phyloP scores from a whole-genome alignment of 495 filamentous ascomycete species.

The Aspergillus campestris region DNA sequence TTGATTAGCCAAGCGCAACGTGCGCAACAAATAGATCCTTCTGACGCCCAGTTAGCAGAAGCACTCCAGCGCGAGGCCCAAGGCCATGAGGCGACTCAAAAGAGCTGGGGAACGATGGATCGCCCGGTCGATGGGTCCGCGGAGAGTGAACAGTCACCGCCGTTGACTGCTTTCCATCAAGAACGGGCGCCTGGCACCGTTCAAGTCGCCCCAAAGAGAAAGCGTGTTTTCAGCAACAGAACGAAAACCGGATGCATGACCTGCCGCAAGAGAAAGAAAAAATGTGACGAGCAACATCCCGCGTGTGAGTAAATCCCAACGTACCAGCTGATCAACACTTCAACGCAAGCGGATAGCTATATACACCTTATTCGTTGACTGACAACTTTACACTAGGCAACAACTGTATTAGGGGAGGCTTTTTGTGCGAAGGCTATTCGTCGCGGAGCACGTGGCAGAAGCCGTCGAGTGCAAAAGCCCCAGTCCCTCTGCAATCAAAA shows the following conservation, averaged over 20 bases:
- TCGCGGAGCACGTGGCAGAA: constrained; percentile 67
- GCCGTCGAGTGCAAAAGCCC: constrained; percentile 48
- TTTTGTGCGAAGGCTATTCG: constrained; percentile 91
- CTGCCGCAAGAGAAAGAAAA: constrained; percentile 92
- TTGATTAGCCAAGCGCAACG: constrained; percentile 35
- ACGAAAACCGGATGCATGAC: constrained; percentile 98
- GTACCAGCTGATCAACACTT: not conserved
- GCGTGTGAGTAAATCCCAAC: constrained; percentile 55
- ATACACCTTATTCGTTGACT: not conserved
- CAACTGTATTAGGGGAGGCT: constrained; percentile 88
- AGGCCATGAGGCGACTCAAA: constrained; percentile 27
- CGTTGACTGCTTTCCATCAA: constrained; percentile 29
- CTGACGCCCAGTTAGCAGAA: constrained; percentile 42
- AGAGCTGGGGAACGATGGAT: constrained; percentile 20
- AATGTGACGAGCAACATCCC: constrained; percentile 93
- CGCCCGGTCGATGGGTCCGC: constrained; percentile 23
- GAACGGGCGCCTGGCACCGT: constrained; percentile 32
- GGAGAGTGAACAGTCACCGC: constrained; percentile 26
- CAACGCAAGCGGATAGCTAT: too few relatives aligned
- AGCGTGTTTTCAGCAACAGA: constrained; percentile 87
- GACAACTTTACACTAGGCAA: constrained; percentile 49
- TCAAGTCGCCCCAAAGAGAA: constrained; percentile 70
- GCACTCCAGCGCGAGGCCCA: constrained; percentile 44
- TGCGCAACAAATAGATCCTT: constrained; percentile 41
- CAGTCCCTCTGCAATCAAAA: constrained; percentile 80